A percentile compares a stretch with the other conserved stretches of the same genome.
These are phyloP conservation scores for Penicillium odoratum DNA, from an alignment of 495 filamentous ascomycete genomes.

Conservation along the genomic window DNA sequence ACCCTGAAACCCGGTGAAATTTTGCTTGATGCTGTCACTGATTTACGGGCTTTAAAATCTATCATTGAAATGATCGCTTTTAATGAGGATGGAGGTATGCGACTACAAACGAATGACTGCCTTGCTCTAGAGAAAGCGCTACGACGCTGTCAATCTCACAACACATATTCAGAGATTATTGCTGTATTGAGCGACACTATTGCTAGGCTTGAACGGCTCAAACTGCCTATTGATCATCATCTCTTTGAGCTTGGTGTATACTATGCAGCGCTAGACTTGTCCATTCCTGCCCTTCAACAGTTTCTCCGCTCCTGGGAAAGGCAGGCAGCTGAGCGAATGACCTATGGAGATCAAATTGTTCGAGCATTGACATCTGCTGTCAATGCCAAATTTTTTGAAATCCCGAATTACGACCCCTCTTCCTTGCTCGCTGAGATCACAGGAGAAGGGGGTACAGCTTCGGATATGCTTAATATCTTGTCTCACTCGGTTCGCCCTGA, in stretches of 20 bases:
- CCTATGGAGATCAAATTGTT: constrained; percentile 20
- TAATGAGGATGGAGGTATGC: background rate
- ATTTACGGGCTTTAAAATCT: constrained; percentile 20
- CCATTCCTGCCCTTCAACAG: constrained; percentile 24
- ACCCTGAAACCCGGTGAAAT: constrained; percentile 9
- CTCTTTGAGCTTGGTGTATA: constrained; percentile 26
- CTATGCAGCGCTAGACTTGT: constrained; percentile 34
- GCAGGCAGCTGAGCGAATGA: background rate
- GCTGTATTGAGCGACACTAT: constrained; percentile 22
- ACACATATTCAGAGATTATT: constrained; percentile 3
- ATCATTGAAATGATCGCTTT: constrained; percentile 1
- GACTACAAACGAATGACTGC: background rate
- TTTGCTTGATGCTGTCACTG: constrained; percentile 11
- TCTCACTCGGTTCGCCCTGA: background rate
- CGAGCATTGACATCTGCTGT: constrained; percentile 21
- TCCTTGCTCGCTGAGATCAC: constrained; percentile 29
- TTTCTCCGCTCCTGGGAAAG: constrained; percentile 20
- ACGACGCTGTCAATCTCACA: constrained; percentile 1
- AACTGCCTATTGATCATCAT: constrained; percentile 2
- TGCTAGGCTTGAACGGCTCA: constrained; percentile 24
- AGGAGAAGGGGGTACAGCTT: constrained; percentile 19
- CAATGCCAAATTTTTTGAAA: constrained; percentile 23
- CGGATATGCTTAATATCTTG: constrained; percentile 26
- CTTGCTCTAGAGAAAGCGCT: background rate
- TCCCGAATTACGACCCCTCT: constrained; percentile 22